Conservation (phyloP, 345 rosid genomes). For the Heritiera littoralis region DNA sequence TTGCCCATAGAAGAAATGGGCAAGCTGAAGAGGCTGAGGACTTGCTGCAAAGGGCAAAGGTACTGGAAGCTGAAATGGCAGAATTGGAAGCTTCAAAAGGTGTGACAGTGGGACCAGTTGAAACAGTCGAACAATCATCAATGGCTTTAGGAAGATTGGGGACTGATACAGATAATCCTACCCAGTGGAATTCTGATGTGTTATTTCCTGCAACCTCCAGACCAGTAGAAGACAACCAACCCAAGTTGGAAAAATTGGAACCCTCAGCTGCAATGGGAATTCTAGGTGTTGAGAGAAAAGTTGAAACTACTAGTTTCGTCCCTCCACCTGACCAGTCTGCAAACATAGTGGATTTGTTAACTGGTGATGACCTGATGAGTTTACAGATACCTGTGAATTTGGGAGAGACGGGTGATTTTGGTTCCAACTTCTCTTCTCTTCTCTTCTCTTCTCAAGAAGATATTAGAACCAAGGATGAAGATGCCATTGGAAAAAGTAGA, state of each 20-base stretch:
- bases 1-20: constrained; percentile 57
- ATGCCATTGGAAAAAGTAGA: constrained; percentile 24
- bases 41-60: constrained; percentile 43
- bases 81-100: constrained; percentile 42
- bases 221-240: constrained; percentile 23
- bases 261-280: constrained; percentile 33
- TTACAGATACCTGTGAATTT: constrained; percentile 33
- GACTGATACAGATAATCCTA: constrained; percentile 13
- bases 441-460: constrained; percentile 22
- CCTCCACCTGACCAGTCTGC: constrained; percentile 30
- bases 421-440: constrained; percentile 21
- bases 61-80: constrained; percentile 54
- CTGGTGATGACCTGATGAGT: constrained; percentile 39
- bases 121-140: constrained; percentile 32
- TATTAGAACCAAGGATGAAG: constrained; percentile 15
- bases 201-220: constrained; percentile 21
- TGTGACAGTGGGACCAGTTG: constrained; percentile 22
- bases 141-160: constrained; percentile 26
- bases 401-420: constrained; percentile 32
- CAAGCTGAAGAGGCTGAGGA: constrained; percentile 57
- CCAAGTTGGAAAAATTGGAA: constrained; percentile 33
- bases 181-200: constrained; percentile 10
- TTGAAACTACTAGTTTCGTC: constrained; percentile 22
- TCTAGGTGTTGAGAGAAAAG: constrained; percentile 15
- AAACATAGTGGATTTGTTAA: constrained; percentile 47